phyloP scores from a whole-genome alignment of 176 grass and related monocot species.

The Oryza longistaminata region DNA sequence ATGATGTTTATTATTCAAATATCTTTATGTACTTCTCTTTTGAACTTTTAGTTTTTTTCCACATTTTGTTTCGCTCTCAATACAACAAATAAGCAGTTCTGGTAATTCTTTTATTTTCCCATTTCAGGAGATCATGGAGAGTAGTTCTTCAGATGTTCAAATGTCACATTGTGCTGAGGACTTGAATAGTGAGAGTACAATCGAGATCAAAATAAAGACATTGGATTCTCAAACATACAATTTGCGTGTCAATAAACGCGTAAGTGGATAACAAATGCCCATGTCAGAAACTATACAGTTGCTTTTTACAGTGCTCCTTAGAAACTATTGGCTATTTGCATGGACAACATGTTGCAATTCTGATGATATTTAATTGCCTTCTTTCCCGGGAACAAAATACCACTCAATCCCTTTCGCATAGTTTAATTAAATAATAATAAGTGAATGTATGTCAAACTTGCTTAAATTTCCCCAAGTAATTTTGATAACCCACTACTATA shows the following conservation, averaged over 20 bases:
- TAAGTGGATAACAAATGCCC: constrained; percentile 52
- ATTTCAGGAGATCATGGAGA: constrained; percentile 54
- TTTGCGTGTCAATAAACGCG: constrained; percentile 88
- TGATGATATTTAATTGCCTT: not conserved
- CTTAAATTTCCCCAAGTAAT: not conserved
- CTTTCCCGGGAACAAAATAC: not conserved
- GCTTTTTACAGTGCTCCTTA: not conserved
- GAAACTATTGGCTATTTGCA: not conserved
- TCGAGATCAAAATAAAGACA: constrained; percentile 98
- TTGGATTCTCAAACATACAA: constrained; percentile 95
- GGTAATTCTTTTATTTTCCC: not conserved
- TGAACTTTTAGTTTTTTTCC: not conserved
- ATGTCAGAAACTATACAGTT: constrained; percentile 25
- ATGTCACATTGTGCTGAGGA: constrained; percentile 44
- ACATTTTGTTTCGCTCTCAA: not conserved
- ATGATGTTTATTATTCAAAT: not conserved
- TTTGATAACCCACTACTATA: not conserved
- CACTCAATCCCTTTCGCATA: not conserved
- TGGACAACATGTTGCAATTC: constrained; percentile 7
- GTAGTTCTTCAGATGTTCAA: constrained; percentile 50
- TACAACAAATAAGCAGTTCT: not conserved
- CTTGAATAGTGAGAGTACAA: constrained; percentile 62
- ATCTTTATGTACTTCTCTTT: not conserved
- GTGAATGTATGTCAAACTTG: not conserved
- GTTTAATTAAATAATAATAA: not conserved